phyloP scores from a whole-genome alignment of 2,329 filamentous ascomycete species.

The Thelonectria blattea region DNA sequence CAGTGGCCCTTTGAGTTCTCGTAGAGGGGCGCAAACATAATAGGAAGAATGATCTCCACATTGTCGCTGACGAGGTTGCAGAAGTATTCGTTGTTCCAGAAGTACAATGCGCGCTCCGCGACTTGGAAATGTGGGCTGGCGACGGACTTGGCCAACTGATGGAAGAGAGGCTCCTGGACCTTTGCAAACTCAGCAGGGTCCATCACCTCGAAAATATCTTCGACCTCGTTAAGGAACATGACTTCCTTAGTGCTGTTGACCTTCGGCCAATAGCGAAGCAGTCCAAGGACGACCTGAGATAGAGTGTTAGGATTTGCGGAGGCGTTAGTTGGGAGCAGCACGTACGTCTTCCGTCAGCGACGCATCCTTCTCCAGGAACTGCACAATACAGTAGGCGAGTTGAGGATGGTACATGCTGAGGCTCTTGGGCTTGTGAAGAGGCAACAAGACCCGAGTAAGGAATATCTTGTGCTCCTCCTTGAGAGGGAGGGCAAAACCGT shows the following conservation, averaged over 20 bases:
- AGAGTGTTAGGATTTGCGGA: conserved; percentile 19
- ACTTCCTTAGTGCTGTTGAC: conserved; percentile 99
- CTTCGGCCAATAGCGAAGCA: conserved; percentile 98
- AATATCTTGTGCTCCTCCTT: conserved; percentile 99
- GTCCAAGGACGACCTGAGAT: conserved; percentile 83
- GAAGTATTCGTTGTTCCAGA: conserved; percentile 99
- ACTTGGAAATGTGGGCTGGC: conserved; percentile 99
- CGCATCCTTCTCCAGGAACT: conserved; percentile 97
- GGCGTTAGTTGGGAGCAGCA: background rate
- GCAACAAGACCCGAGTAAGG: conserved; percentile 88
- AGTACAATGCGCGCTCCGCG: conserved; percentile 94
- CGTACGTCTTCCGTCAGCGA: conserved; percentile 91
- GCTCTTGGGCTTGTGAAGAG: conserved; percentile 97
- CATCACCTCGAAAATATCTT: conserved; percentile 99
- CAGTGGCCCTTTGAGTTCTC: conserved; percentile 99
- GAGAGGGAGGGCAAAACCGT: conserved; percentile 92
- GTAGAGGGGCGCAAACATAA: conserved; percentile 98
- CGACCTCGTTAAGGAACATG: conserved; percentile 99
- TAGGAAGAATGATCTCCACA: conserved; percentile 95
- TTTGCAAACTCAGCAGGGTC: conserved; percentile 98
- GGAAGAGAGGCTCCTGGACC: conserved; percentile 96
- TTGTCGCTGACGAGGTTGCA: conserved; percentile 99
- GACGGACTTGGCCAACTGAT: conserved; percentile 96
- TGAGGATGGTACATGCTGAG: conserved; percentile 99
- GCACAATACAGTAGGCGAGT: conserved; percentile 97